Conservation (phyloP, 2,329 filamentous ascomycete genomes). For the Nigrograna mackinnonii region DNA sequence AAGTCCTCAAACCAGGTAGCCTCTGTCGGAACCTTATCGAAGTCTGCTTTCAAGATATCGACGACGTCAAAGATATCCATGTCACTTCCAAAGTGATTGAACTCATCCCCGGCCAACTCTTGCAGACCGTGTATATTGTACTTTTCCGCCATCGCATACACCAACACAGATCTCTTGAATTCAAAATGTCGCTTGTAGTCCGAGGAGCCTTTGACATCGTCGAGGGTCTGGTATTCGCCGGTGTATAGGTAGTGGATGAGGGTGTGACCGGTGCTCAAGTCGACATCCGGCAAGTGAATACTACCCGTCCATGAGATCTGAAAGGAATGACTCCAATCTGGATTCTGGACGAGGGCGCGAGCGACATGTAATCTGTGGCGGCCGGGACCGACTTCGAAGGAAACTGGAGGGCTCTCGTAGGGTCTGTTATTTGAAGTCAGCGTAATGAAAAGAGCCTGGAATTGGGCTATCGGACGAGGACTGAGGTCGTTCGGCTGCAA, state of each 20-base stretch:
- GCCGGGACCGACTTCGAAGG: no score
- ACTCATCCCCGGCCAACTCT: constrained; percentile 10
- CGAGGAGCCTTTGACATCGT: constrained; percentile 3
- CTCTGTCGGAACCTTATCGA: constrained; percentile 7
- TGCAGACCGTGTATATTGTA: constrained; percentile 15
- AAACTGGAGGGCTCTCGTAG: no score
- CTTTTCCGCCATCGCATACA: constrained; percentile 13
- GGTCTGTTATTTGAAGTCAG: no score
- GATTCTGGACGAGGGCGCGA: constrained; percentile 9
- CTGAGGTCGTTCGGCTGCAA: no score
- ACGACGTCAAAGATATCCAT: constrained; percentile 14
- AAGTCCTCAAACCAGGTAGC: constrained; percentile 17
- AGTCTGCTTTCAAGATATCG: constrained; percentile 11
- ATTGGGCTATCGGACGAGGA: no score
- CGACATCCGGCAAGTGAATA: constrained; percentile 14
- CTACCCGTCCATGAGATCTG: constrained; percentile 1
- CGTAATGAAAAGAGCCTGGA: no score
- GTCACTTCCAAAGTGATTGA: constrained; percentile 5
- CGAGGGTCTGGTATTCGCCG: constrained; percentile 27
- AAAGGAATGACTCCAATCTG: constrained; percentile 3
- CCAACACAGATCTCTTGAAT: constrained; percentile 15
- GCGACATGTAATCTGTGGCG: no score
- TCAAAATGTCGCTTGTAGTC: constrained; percentile 9
- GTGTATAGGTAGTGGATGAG: constrained; percentile 29
- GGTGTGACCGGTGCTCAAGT: constrained; percentile 19